These are phyloP conservation scores for Tetrahymena elliotti DNA, from an alignment of 73 alveolate species.

Conservation along the genomic window DNA sequence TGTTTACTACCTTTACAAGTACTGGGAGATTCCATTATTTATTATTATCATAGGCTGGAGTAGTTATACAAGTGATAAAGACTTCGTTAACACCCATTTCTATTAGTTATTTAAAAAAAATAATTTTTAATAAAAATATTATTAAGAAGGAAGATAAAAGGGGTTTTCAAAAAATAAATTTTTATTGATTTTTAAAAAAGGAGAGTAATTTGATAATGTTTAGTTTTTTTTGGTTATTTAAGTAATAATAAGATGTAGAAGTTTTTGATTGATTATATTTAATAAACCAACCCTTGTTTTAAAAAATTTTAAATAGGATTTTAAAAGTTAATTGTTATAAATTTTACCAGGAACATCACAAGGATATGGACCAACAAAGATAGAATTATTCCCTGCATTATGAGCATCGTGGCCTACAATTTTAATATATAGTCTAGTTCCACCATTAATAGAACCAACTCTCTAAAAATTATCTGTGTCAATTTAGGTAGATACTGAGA, in stretches of 20 bases:
- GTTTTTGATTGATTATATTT: too few relatives aligned
- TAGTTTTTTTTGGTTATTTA: too few relatives aligned
- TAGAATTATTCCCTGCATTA: constrained; percentile 29
- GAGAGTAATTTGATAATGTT: too few relatives aligned
- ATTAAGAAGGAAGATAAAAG: not conserved
- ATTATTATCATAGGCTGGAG: constrained; percentile 21
- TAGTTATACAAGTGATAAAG: constrained; percentile 26
- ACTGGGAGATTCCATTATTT: constrained; percentile 10
- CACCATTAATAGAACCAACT: not conserved
- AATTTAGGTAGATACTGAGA: not conserved
- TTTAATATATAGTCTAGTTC: not conserved
- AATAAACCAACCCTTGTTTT: too few relatives aligned
- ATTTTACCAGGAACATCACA: constrained; percentile 27
- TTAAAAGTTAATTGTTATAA: too few relatives aligned
- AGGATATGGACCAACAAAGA: constrained; percentile 34
- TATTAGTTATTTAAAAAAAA: not conserved
- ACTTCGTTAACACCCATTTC: constrained; percentile 32
- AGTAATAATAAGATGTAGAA: too few relatives aligned
- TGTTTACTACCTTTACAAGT: constrained; percentile 1
- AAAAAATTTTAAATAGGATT: too few relatives aligned
- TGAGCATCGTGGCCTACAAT: constrained; percentile 1
- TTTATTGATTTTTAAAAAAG: too few relatives aligned
- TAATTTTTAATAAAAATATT: not conserved
- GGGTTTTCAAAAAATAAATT: too few relatives aligned
- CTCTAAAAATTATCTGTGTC: not conserved